Conservation (phyloP, 2,329 filamentous ascomycete species). For the Geoglossum cookeanum region DNA sequence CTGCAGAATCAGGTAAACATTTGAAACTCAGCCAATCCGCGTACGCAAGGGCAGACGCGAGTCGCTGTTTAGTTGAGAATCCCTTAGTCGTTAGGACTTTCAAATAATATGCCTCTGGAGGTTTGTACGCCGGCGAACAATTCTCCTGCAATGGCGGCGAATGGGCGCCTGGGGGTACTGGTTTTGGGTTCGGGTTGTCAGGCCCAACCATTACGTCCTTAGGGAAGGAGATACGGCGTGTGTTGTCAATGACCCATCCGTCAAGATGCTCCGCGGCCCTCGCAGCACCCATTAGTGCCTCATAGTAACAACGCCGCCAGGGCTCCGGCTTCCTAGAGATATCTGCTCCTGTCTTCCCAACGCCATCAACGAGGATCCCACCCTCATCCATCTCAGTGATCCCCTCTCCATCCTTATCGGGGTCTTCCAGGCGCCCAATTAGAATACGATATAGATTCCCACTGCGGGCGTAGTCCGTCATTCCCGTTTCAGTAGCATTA, state of each 20-base stretch:
- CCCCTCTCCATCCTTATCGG: conserved; percentile 45
- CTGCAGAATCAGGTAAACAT: conserved; percentile 41
- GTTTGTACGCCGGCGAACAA: conserved; percentile 47
- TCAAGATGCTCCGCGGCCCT: conserved; percentile 65
- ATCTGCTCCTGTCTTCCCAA: conserved; percentile 43
- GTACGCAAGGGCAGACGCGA: conserved; percentile 67
- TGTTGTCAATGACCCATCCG: conserved; percentile 54
- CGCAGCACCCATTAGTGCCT: conserved; percentile 59
- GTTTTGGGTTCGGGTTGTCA: conserved; percentile 62
- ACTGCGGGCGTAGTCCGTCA: conserved; percentile 51
- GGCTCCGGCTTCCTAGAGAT: conserved; percentile 57
- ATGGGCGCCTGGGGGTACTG: conserved; percentile 44
- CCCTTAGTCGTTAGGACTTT: conserved; percentile 65
- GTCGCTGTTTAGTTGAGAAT: conserved; percentile 56
- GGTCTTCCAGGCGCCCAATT: conserved; percentile 50
- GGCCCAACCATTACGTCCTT: conserved; percentile 59
- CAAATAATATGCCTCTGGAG: conserved; percentile 61
- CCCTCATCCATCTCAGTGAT: conserved; percentile 37
- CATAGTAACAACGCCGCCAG: conserved; percentile 74
- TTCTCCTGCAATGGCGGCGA: conserved; percentile 55
- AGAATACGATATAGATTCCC: conserved; percentile 40
- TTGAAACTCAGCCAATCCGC: conserved; percentile 76
- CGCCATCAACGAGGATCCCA: conserved; percentile 32
- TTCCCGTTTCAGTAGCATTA: conserved; percentile 30
- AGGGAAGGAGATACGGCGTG: conserved; percentile 46